These are phyloP conservation scores for Blastocladiella emersonii DNA, from an alignment of 371 early-diverging fungal species.

Conservation along the genomic window DNA sequence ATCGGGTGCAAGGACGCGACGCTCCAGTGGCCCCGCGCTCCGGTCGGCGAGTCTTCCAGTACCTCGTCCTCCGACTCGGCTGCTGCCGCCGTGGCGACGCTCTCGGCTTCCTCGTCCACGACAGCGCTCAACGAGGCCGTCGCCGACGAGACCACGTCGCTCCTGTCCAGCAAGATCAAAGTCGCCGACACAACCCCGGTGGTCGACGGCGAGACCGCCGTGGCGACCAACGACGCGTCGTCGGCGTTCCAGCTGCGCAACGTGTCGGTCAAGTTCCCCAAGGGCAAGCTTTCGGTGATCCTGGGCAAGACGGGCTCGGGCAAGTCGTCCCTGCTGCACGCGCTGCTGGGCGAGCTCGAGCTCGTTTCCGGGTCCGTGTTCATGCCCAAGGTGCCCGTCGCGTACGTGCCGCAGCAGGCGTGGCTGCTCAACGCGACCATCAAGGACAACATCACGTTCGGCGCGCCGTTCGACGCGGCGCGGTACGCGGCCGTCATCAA, in stretches of 20 bases:
- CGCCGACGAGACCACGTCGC: neutral
- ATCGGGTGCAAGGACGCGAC: neutral
- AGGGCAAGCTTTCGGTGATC: constrained; percentile 51
- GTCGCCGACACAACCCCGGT: too few species aligned
- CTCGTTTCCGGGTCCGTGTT: constrained; percentile 26
- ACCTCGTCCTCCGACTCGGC: neutral
- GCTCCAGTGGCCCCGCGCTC: neutral
- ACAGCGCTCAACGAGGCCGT: neutral
- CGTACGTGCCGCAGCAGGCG: neutral
- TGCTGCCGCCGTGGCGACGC: neutral
- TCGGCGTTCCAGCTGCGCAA: constrained; percentile 29
- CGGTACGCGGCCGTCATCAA: constrained; percentile 37
- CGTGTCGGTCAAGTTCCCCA: constrained; percentile 39
- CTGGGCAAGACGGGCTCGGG: constrained; percentile 70
- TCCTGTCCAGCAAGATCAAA: neutral
- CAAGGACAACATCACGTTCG: constrained; percentile 11
- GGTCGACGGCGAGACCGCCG: neutral
- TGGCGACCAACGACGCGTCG: neutral
- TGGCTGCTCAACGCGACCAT: constrained; percentile 11
- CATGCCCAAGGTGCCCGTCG: constrained; percentile 25
- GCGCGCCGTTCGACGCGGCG: constrained; percentile 15
- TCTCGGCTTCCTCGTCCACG: neutral
- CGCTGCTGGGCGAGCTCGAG: constrained; percentile 40
- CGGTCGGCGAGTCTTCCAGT: neutral
- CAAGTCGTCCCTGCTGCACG: constrained; percentile 58